Base-by-base conservation (phyloP, 257 asterid genomes). In the Penstemon barbatus region DNA sequence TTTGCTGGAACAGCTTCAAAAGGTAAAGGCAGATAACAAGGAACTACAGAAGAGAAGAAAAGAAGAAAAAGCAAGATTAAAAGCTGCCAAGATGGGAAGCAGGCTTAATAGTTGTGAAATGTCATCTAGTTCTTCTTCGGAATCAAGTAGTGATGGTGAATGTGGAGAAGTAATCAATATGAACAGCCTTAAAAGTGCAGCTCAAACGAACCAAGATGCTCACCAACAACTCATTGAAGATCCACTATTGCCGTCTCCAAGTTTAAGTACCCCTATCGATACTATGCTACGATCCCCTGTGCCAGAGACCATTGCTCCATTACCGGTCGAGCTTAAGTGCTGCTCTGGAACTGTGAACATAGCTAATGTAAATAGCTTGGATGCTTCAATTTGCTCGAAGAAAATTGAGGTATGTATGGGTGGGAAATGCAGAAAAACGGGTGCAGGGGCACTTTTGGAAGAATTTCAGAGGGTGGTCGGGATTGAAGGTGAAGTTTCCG, bases 331-430 rank as follows among this genome's bases (percentile, higher is more conserved):
- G 55, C 66, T 8, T 36, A 68, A 52, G 44, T 41, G 63, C 40
- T 9, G 69, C 70, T 19, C 75, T 33, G 50, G 9, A 67, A 51
- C 25, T 12, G 36, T 13, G n/a, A 25, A 38, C 49, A n/a, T 45
- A 3, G 68, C 25, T 12, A 15, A 43, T 54, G 40, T 51, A 7
- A 67, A 56, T 41, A 63, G 76, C 8, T 43, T 39, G 6, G 69
- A 41, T 45, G 43, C 52, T 13, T 54, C 74, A 13, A 52, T 66
- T 7, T 61, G 72, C 36, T 53, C 80, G 8, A 82, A 70, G 81
- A 85, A 75, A 81, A 76, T 92, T 0, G 93, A 92, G 69, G 98
- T 92, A 7, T 92, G 98, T 37, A 81, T 92, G 95, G 98, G 98
- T 3, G 93, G 97, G 2, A 92, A 92, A n/a, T 92, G 98, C 89